phyloP scores from a whole-genome alignment of 2,329 filamentous ascomycete species.

The Neocucurbitaria cava region DNA sequence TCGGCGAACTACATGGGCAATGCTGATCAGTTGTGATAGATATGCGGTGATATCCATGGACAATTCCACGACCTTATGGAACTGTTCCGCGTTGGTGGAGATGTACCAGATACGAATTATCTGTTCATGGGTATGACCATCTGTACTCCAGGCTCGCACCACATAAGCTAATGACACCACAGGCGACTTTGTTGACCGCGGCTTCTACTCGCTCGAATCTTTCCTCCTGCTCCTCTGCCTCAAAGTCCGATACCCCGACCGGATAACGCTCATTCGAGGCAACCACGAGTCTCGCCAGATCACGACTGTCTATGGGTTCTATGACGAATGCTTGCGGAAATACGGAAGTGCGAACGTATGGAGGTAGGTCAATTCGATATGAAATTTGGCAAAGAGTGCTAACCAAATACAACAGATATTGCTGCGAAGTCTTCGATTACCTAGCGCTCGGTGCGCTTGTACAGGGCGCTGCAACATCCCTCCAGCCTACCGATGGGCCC shows the following conservation, averaged over 20 bases:
- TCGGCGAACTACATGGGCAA: not conserved
- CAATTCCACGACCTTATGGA: slow-evolving; percentile 98
- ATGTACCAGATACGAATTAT: slow-evolving; percentile 95
- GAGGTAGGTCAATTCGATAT: slow-evolving; percentile 51
- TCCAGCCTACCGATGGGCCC: slow-evolving; percentile 67
- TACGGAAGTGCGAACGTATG: slow-evolving; percentile 97
- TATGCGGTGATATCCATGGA: slow-evolving; percentile 92
- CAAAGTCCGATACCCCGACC: slow-evolving; percentile 96
- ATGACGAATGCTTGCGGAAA: slow-evolving; percentile 95
- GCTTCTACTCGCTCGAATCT: slow-evolving; percentile 97
- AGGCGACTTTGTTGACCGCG: slow-evolving; percentile 97
- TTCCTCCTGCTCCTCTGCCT: slow-evolving; percentile 94
- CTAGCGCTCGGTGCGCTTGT: slow-evolving; percentile 88
- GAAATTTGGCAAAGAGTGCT: not conserved
- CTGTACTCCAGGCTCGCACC: not conserved
- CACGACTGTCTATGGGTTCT: slow-evolving; percentile 97
- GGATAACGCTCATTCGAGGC: slow-evolving; percentile 93
- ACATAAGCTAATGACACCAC: slow-evolving; percentile 5
- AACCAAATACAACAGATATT: slow-evolving; percentile 60
- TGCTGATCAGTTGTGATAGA: slow-evolving; percentile 16
- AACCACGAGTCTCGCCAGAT: slow-evolving; percentile 98
- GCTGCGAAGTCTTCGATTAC: slow-evolving; percentile 98
- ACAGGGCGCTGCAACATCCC: slow-evolving; percentile 76
- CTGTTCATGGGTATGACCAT: slow-evolving; percentile 81
- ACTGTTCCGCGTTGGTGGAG: slow-evolving; percentile 89